A percentile compares a stretch with the other conserved stretches of the same genome.
phyloP scores from a whole-genome alignment of 139 green algal genomes.

The Nannochloris sp. region DNA sequence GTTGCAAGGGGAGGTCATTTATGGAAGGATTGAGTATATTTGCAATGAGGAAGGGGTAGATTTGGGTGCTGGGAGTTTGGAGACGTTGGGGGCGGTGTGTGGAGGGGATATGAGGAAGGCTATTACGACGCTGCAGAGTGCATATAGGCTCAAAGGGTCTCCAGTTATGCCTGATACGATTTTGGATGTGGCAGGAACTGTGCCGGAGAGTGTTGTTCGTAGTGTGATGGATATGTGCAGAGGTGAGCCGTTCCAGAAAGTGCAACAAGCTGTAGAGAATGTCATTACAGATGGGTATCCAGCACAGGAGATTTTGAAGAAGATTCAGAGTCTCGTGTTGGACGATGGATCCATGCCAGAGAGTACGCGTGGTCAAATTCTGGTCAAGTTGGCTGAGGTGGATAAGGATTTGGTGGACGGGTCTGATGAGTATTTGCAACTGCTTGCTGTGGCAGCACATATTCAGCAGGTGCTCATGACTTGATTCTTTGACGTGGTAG shows the following conservation, averaged over 20 bases:
- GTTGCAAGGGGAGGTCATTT: slow-evolving; percentile 42
- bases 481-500: not conserved
- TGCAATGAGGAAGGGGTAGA: slow-evolving; percentile 63
- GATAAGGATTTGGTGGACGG: slow-evolving; percentile 76
- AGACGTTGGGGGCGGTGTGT: slow-evolving; percentile 50
- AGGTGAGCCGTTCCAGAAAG: slow-evolving; percentile 12
- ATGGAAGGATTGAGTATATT: slow-evolving; percentile 65
- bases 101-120: slow-evolving; percentile 80
- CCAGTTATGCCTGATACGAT: slow-evolving; percentile 28
- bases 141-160: slow-evolving; percentile 36
- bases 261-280: slow-evolving; percentile 40
- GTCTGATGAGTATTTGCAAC: slow-evolving; percentile 79
- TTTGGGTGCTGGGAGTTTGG: slow-evolving; percentile 45
- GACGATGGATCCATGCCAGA: slow-evolving; percentile 24
- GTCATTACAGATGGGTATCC: slow-evolving; percentile 72
- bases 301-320: slow-evolving; percentile 57
- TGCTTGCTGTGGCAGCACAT: slow-evolving; percentile 50
- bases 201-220: slow-evolving; percentile 19
- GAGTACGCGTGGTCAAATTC: slow-evolving; percentile 29
- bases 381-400: slow-evolving; percentile 46
- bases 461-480: slow-evolving; percentile 11
- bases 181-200: slow-evolving; percentile 42
- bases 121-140: slow-evolving; percentile 85
- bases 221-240: slow-evolving; percentile 30
- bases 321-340: slow-evolving; percentile 62